phyloP scores from a whole-genome alignment of 768 basidiomycete species.

The Neoboletus brunneissimus region DNA sequence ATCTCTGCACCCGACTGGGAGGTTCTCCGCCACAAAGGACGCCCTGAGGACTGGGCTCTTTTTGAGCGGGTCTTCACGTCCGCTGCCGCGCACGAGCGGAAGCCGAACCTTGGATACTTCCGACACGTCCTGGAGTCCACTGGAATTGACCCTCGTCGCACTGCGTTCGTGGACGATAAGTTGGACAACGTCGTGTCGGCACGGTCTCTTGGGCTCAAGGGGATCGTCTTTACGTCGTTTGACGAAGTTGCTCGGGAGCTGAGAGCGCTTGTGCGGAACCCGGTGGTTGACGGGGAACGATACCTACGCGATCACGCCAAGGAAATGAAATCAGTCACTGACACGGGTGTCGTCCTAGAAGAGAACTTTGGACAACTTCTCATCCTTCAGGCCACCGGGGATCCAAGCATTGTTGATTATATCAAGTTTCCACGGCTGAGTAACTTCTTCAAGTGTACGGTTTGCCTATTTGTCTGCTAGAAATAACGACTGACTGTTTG shows the following conservation, averaged over 20 bases:
- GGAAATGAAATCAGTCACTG: conserved; percentile 17
- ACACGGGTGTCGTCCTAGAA: conserved; percentile 13
- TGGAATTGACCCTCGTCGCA: conserved; percentile 17
- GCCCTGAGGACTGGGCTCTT: conserved; percentile 16
- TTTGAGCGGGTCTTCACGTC: conserved; percentile 23
- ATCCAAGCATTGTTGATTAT: conserved; percentile 20
- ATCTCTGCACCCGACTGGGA: conserved; percentile 23
- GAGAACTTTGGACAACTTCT: conserved; percentile 23
- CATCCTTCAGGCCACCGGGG: conserved; percentile 17
- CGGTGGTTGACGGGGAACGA: conserved; percentile 12
- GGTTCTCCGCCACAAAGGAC: conserved; percentile 12
- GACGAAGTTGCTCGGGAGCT: conserved; percentile 15
- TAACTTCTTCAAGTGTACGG: conserved; percentile 21
- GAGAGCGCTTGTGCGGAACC: conserved; percentile 14
- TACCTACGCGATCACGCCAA: conserved; percentile 14
- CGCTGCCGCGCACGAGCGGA: conserved; percentile 14
- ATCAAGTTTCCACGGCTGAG: conserved; percentile 16
- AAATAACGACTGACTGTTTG: background rate
- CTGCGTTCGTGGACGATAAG: conserved; percentile 24
- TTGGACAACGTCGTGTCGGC: conserved; percentile 22
- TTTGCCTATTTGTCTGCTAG: background rate
- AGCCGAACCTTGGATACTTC: conserved; percentile 21
- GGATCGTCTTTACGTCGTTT: conserved; percentile 19
- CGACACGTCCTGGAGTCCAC: conserved; percentile 14
- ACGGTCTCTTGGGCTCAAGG: conserved; percentile 18